Evolutionary conservation across 768 basidiomycete genomes (phyloP).

Genomic region (Candolleomyces eurysporus): DNA sequence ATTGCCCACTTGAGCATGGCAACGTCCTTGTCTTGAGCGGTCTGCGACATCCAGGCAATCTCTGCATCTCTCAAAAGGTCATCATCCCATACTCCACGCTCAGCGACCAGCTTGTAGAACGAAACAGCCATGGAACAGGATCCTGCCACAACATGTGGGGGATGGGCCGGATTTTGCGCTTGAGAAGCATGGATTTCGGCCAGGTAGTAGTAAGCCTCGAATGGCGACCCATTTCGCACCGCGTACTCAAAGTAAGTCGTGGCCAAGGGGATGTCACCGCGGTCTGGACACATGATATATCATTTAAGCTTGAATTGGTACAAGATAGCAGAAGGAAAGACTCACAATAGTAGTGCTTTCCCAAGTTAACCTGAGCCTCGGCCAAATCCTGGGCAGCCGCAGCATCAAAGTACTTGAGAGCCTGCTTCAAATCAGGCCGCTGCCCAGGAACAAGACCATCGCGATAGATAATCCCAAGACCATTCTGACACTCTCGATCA

Average conservation of each 20-base stretch:
- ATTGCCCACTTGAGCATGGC: slow-evolving; percentile 96
- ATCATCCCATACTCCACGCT: slow-evolving; percentile 86
- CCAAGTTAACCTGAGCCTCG: slow-evolving; percentile 90
- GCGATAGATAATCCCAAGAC: slow-evolving; percentile 87
- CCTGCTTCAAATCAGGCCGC: slow-evolving; percentile 61
- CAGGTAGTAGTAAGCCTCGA: slow-evolving; percentile 93
- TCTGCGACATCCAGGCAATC: slow-evolving; percentile 64
- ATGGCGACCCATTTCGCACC: slow-evolving; percentile 82
- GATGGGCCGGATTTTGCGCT: slow-evolving; percentile 42
- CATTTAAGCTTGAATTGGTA: not conserved
- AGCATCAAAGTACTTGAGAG: slow-evolving; percentile 62
- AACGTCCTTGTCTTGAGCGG: slow-evolving; percentile 70
- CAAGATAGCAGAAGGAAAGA: slow-evolving; percentile 11
- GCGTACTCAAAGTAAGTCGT: slow-evolving; percentile 81
- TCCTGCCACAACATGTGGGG: slow-evolving; percentile 54
- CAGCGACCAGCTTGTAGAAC: slow-evolving; percentile 90
- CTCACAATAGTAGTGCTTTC: slow-evolving; percentile 63
- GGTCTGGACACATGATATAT: slow-evolving; percentile 52
- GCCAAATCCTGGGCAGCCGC: slow-evolving; percentile 89
- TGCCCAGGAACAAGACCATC: slow-evolving; percentile 78
- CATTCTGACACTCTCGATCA: slow-evolving; percentile 88
- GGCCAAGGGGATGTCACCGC: slow-evolving; percentile 66
- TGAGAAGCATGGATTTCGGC: slow-evolving; percentile 74
- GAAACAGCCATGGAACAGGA: slow-evolving; percentile 89
- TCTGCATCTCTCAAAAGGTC: slow-evolving; percentile 83